Evolutionary conservation across 164 flowering plant species (phyloP).

Genomic region (Cinnamomum chago): DNA sequence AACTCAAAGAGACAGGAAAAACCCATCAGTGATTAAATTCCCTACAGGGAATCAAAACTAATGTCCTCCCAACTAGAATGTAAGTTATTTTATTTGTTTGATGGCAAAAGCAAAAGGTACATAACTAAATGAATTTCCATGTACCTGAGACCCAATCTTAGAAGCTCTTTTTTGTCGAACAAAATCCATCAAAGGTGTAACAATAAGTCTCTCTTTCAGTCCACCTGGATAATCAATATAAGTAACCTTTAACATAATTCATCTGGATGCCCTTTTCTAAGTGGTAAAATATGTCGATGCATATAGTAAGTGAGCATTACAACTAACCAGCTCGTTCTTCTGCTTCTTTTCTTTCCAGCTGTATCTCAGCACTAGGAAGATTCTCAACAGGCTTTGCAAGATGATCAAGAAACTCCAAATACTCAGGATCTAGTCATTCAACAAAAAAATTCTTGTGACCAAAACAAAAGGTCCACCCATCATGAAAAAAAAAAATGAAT

Average conservation of each 20-base stretch:
- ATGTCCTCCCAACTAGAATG: too few species aligned
- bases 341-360: conserved; percentile 85
- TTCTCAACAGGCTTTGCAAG: conserved; percentile 83
- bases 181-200: conserved; percentile 88
- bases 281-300: not conserved
- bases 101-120: not conserved
- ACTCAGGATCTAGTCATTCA: conserved; percentile 71
- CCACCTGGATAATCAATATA: conserved; percentile 36
- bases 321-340: conserved; percentile 79
- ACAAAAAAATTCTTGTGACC: conserved; percentile 24
- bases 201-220: conserved; percentile 60
- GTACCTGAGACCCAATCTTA: conserved; percentile 72
- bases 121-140: not conserved
- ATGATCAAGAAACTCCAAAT: conserved; percentile 80
- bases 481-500: not conserved
- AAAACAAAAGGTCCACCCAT: conserved; percentile 3
- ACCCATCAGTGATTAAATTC: too few species aligned
- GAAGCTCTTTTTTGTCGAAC: conserved; percentile 90
- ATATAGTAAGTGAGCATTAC: not conserved
- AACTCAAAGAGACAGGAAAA: too few species aligned
- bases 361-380: conserved; percentile 97
- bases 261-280: not conserved
- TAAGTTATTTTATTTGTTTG: too few species aligned
- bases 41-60: too few species aligned
- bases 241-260: not conserved